Evolutionary conservation across 148 eudicot species (phyloP), one percentile per base, ranked within the genome.

Genomic region (Vaccinium macrocarpon): DNA sequence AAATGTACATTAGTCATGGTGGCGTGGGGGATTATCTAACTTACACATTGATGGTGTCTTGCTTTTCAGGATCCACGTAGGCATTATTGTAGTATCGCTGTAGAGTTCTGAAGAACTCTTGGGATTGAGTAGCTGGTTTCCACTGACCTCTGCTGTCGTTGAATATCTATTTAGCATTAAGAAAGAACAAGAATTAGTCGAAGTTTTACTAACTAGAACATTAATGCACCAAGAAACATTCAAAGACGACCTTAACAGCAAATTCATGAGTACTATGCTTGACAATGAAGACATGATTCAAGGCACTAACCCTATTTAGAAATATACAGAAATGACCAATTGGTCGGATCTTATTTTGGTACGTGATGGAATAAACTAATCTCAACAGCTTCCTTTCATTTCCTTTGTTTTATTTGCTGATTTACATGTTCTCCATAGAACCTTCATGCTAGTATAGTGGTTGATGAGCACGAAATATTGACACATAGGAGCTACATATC

Each of bases 41-140:
- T 91, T 91, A 97, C 99, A 95, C 75, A 86, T 97, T 93, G 49
- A 97, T 93, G 72, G 98, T 97, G 81, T 92, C 90, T 90, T 97
- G 99, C 87, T 95, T 97, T 83, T 90, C 91, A 19, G 84, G 88
- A 87, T 95, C 99, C 92, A 88, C 86, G 90, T 92, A 95, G 32
- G 94, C 93, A 86, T 95, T 97, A 87, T 91, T 97, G 80, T 86
- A 93, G 85, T 91, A 94, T 19, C 99, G 96, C 76, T 95, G 96
- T 18, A 95, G 76, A 84, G 92, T 91, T 88, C 95, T 92, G 42
- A 94, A 82, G 11, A 91, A 85, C 88, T 93, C 96, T 84, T 89
- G 93, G 78, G 95, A 89, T 55, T 89, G 93, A 32, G 96, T 92
- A 29, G 92, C 92, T 82, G 93, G 91, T 90, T 88, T 93, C 92